Base-by-base conservation (phyloP, 768 basidiomycete species). In the Lactarius psammicola region DNA sequence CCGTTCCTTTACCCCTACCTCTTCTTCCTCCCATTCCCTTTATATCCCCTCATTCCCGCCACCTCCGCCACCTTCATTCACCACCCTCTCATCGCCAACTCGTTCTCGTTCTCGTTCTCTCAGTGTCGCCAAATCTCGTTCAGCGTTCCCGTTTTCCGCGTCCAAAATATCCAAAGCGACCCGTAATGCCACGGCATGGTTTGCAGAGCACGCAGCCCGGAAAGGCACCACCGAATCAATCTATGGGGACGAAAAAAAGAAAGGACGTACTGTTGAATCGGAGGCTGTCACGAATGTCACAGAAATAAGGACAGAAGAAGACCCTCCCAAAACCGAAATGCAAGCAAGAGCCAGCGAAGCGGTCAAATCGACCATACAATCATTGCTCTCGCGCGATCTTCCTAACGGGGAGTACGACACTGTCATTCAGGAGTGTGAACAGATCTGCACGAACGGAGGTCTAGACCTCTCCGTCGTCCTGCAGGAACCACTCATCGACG, bases 401-500 rank as follows among this genome's bases (percentile, higher is more conserved):
- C 74, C 71, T 26, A 69, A 74, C 30, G 60, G 66, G 13, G 63
- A 61, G 28, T 36, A 76, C 78, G 0, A 66, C 75, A 5, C 64
- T 73, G 80, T 88, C 40, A 79, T 91, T 7, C 79, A 82, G 51
- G 84, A 82, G 68, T 91, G 89, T 70, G 78, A 80, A 3, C 83
- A 84, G 23, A 85, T 85, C 0, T 90, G 89, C 69, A 68, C 73
- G 17, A 71, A 78, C 0, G 78, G 84, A 44, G 75, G 75, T n/a
- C 65, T 90, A 0, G 80, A 84, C 1, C 75, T 90, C 49, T 79
- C 85, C 0, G 65, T 77, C 0, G 71, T 90, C 13, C 75, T 91
- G 1, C 89, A 89, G 70, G 84, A 89, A 59, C 80, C 75, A 33
- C 82, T 78, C 5, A 84, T 90, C 34, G 89, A 89, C 70, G 78